phyloP scores from a whole-genome alignment of 306 rosid genomes.

The Lathyrus aphaca region DNA sequence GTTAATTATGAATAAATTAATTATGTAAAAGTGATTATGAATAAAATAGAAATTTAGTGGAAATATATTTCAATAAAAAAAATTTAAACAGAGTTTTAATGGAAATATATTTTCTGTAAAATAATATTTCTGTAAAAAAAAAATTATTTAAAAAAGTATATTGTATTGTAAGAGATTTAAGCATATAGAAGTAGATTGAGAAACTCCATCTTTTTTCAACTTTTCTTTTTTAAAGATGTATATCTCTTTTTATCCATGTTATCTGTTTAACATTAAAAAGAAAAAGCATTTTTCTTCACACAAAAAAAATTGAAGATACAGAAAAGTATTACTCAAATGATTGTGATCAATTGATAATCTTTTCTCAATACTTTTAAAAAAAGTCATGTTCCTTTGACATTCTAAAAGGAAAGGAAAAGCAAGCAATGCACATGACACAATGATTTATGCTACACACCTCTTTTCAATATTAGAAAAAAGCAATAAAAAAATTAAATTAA shows the following conservation, averaged over 20 bases:
- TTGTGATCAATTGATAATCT: conserved; percentile 13
- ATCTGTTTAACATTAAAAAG: neutral
- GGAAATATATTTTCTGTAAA: too few relatives aligned
- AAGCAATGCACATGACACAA: conserved; percentile 36
- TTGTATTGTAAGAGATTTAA: too few relatives aligned
- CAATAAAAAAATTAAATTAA: conserved; percentile 25
- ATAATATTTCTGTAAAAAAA: too few relatives aligned
- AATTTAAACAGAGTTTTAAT: too few relatives aligned
- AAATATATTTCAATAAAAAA: too few relatives aligned
- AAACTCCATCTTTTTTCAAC: neutral
- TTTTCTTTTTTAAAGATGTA: neutral
- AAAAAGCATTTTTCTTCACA: too few relatives aligned
- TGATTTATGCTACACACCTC: conserved; percentile 29
- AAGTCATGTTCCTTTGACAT: conserved; percentile 27
- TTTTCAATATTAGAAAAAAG: conserved; percentile 22
- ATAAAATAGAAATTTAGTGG: too few relatives aligned
- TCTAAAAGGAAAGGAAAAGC: conserved; percentile 34
- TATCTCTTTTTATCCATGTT: neutral
- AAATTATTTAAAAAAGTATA: too few relatives aligned
- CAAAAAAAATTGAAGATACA: neutral
- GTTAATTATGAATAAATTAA: too few relatives aligned
- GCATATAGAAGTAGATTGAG: too few relatives aligned
- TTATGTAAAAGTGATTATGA: too few relatives aligned
- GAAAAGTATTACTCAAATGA: conserved; percentile 25
- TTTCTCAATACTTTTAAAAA: conserved; percentile 16